Evolutionary conservation across 805 yeast genomes (phyloP).

Genomic region (Wickerhamiella shivajii): DNA sequence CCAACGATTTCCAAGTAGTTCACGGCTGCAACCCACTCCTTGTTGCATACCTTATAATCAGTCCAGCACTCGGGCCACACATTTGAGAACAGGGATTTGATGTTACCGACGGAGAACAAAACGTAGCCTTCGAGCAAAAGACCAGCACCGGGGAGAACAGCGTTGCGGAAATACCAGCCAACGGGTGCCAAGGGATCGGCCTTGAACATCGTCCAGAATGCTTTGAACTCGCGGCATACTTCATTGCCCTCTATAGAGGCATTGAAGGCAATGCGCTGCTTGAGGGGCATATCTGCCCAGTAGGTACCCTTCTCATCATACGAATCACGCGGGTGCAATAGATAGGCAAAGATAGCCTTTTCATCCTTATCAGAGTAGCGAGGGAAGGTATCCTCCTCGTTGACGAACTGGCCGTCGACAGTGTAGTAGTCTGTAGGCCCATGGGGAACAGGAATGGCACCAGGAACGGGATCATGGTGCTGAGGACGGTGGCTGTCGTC

Average conservation of each 20-base stretch:
- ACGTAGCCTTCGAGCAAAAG: conserved; percentile 28
- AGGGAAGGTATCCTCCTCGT: conserved; percentile 17
- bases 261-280: conserved; percentile 20
- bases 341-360: conserved; percentile 22
- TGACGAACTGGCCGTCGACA: conserved; percentile 21
- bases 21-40: conserved; percentile 26
- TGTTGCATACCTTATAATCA: conserved; percentile 20
- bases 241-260: conserved; percentile 20
- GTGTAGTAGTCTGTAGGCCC: conserved; percentile 30
- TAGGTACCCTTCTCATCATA: conserved; percentile 24
- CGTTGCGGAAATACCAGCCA: conserved; percentile 25
- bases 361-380: conserved; percentile 21
- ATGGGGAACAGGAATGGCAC: conserved; percentile 26
- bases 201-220: conserved; percentile 19
- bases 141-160: conserved; percentile 28
- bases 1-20: conserved; percentile 29
- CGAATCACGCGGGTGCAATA: conserved; percentile 24
- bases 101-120: conserved; percentile 26
- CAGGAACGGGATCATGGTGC: conserved; percentile 25
- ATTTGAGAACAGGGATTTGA: conserved; percentile 20
- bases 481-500: conserved; percentile 3
- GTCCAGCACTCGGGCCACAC: conserved; percentile 29
- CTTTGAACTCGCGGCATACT: conserved; percentile 18
- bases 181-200: conserved; percentile 25
- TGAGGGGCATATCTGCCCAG: conserved; percentile 27